phyloP scores from a whole-genome alignment of 306 rosid species.

The Cucurbita maxima region DNA sequence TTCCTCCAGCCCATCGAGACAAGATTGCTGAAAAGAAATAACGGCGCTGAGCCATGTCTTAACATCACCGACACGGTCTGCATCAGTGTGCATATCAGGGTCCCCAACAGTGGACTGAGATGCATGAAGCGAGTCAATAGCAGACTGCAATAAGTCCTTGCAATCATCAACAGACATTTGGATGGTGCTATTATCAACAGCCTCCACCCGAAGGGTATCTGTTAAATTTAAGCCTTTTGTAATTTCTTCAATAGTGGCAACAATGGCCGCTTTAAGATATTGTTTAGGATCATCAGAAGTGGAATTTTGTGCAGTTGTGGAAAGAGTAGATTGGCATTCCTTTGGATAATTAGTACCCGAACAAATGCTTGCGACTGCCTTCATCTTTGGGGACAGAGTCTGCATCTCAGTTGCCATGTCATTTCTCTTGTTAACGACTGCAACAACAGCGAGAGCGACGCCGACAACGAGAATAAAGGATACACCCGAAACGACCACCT shows the following conservation, averaged over 20 bases:
- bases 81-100: conserved; percentile 10
- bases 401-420: background rate
- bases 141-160: conserved; percentile 35
- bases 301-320: conserved; percentile 5
- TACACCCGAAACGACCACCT: conserved; percentile 22
- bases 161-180: conserved; percentile 49
- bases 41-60: conserved; percentile 53
- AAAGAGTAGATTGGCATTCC: conserved; percentile 30
- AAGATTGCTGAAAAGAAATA: conserved; percentile 30
- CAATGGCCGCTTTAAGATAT: conserved; percentile 20
- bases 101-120: conserved; percentile 16
- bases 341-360: conserved; percentile 20
- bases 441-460: conserved; percentile 34
- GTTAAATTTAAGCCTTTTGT: conserved; percentile 38
- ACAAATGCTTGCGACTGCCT: conserved; percentile 21
- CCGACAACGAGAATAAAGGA: conserved; percentile 57
- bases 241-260: conserved; percentile 19
- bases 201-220: conserved; percentile 14
- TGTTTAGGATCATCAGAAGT: conserved; percentile 25
- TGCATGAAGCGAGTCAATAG: conserved; percentile 24
- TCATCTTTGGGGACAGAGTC: conserved; percentile 7
- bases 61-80: conserved; percentile 19
- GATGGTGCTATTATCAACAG: background rate
- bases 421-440: conserved; percentile 10
- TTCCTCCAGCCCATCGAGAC: conserved; percentile 29